These are phyloP conservation scores for Candida hungchunana DNA, from an alignment of 805 yeast genomes.

Conservation along the genomic window DNA sequence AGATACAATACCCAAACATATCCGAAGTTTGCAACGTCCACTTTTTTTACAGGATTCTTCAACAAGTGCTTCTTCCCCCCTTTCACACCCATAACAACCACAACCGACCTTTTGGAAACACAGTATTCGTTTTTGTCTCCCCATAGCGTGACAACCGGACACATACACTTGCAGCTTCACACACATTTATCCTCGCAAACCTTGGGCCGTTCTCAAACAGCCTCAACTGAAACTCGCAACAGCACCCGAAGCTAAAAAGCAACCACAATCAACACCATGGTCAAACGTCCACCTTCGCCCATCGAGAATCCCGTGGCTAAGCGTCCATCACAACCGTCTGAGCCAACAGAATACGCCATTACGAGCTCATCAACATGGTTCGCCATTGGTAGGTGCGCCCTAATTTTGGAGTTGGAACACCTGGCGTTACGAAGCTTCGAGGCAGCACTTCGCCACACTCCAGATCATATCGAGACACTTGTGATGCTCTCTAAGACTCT, in stretches of 20 bases:
- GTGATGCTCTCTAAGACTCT: constrained; percentile 16
- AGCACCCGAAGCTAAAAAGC: not conserved
- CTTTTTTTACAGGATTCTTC: constrained; percentile 5
- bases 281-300: constrained; percentile 18
- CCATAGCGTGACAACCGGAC: too few relatives aligned
- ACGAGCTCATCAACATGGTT: constrained; percentile 22
- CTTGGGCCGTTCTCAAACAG: not conserved
- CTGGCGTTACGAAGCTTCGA: constrained; percentile 23
- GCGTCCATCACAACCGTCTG: constrained; percentile 14
- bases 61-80: constrained; percentile 2
- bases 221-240: constrained; percentile 9
- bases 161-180: not conserved
- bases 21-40: constrained; percentile 12
- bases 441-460: constrained; percentile 21
- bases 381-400: constrained; percentile 23
- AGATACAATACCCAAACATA: constrained; percentile 9
- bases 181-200: not conserved
- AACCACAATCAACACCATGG: constrained; percentile 10
- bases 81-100: too few relatives aligned
- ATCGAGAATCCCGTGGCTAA: constrained; percentile 16
- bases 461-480: constrained; percentile 22
- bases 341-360: constrained; percentile 10
- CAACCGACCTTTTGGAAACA: too few relatives aligned
- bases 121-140: too few relatives aligned
- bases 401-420: constrained; percentile 16